These are phyloP conservation scores for Pseudocercospora vitis DNA, from an alignment of 2,329 filamentous ascomycete species.

Conservation along the genomic window DNA sequence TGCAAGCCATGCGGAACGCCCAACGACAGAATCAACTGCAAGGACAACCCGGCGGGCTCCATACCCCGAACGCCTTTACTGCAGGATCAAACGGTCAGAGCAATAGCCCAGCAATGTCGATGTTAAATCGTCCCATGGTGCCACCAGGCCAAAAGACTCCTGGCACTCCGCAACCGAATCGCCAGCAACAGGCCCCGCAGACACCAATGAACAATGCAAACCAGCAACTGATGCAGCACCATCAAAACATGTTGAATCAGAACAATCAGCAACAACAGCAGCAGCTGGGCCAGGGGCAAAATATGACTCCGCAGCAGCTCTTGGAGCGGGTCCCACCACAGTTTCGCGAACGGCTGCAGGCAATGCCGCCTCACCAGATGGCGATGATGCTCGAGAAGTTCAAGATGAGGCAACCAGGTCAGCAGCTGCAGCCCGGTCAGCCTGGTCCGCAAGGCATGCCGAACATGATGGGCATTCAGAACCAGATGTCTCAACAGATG, in stretches of 20 bases:
- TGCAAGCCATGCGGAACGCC: slow-evolving; percentile 38
- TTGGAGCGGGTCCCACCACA: slow-evolving; percentile 22
- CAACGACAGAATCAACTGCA: slow-evolving; percentile 47
- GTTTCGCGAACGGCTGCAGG: slow-evolving; percentile 21
- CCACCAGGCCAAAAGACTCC: slow-evolving; percentile 45
- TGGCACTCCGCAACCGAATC: slow-evolving; percentile 37
- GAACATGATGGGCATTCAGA: slow-evolving; percentile 18
- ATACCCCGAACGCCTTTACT: slow-evolving; percentile 42
- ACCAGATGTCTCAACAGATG: slow-evolving; percentile 22
- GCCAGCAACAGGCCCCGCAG: slow-evolving; percentile 32
- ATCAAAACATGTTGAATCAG: slow-evolving; percentile 36
- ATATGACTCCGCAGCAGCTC: slow-evolving; percentile 20
- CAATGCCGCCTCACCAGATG: slow-evolving; percentile 22
- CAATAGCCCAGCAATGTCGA: slow-evolving; percentile 49
- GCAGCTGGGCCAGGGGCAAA: slow-evolving; percentile 24
- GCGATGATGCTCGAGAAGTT: slow-evolving; percentile 18
- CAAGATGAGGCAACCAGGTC: slow-evolving; percentile 6
- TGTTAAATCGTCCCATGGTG: slow-evolving; percentile 50
- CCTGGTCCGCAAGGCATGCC: slow-evolving; percentile 20
- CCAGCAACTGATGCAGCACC: slow-evolving; percentile 32
- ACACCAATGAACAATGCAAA: slow-evolving; percentile 30
- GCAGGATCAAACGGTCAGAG: slow-evolving; percentile 32
- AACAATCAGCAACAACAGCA: slow-evolving; percentile 40
- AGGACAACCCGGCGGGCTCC: slow-evolving; percentile 50
- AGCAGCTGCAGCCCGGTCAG: background rate